These are phyloP conservation scores for Daldinia concentrica DNA, from an alignment of 495 filamentous ascomycete species.

Conservation along the genomic window DNA sequence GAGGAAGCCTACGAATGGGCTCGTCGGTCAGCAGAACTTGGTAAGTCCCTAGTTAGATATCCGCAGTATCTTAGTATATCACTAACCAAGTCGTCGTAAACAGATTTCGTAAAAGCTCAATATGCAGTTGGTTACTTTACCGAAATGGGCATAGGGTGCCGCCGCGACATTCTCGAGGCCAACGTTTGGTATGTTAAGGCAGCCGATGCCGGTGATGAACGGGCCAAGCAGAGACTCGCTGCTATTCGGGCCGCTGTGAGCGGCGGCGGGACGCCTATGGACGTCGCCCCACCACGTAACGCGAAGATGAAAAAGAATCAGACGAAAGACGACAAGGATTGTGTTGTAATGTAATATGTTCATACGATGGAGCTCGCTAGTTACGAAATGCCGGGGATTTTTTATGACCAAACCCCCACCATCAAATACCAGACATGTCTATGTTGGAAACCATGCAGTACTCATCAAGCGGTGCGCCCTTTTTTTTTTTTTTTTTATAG, in stretches of 20 bases:
- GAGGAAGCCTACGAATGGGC: conserved; percentile 98
- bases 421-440: conserved; percentile 14
- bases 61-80: not conserved
- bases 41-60: conserved; percentile 60
- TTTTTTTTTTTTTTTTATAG: conserved; percentile 31
- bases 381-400: not conserved
- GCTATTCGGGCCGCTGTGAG: conserved; percentile 87
- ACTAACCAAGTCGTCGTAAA: conserved; percentile 24
- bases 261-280: conserved; percentile 72
- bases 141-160: conserved; percentile 96
- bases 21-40: conserved; percentile 79
- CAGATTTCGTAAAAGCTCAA: conserved; percentile 90
- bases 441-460: conserved; percentile 38
- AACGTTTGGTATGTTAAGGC: conserved; percentile 99
- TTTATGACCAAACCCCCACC: not conserved
- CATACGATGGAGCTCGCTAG: conserved; percentile 11
- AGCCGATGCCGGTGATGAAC: conserved; percentile 89
- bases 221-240: conserved; percentile 84
- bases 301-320: conserved; percentile 60
- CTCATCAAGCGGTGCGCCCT: not conserved
- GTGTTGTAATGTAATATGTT: conserved; percentile 65
- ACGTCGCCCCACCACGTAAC: conserved; percentile 58
- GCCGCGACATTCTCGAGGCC: conserved; percentile 90
- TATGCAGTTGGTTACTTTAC: conserved; percentile 98
- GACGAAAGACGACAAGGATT: conserved; percentile 64